Evolutionary conservation across 2,329 filamentous ascomycete species (phyloP).

Genomic region (Penicillium sp.): DNA sequence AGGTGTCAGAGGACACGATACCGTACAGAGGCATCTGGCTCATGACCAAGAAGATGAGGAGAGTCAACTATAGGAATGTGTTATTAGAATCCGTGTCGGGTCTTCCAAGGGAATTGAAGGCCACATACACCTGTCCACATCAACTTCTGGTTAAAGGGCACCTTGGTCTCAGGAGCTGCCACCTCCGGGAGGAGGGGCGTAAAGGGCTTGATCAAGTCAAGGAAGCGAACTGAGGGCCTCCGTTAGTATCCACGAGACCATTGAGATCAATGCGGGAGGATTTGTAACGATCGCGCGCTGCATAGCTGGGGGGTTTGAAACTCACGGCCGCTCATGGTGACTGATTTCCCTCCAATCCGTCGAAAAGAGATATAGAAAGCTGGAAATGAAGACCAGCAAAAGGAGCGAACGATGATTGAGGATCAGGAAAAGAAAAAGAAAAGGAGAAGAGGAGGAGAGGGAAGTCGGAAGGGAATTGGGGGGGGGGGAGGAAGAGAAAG

Average conservation of each 20-base stretch:
- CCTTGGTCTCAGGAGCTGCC: constrained; percentile 95
- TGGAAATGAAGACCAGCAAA: constrained; percentile 32
- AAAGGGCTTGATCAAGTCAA: constrained; percentile 99
- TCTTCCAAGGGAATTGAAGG: constrained; percentile 6
- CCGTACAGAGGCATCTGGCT: constrained; percentile 99
- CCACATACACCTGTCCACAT: constrained; percentile 75
- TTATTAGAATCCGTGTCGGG: constrained; percentile 12
- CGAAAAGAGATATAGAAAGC: constrained; percentile 28
- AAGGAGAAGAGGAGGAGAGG: constrained; percentile 19
- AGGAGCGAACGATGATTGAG: constrained; percentile 28
- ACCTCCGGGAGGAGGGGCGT: constrained; percentile 99
- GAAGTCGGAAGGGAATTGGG: constrained; percentile 22
- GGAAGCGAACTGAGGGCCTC: constrained; percentile 74
- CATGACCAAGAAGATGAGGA: constrained; percentile 99
- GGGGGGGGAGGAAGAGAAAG: constrained; percentile 24
- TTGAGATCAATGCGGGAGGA: constrained; percentile 19
- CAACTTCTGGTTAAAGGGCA: constrained; percentile 97
- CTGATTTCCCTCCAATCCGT: constrained; percentile 35
- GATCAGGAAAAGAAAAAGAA: constrained; percentile 24
- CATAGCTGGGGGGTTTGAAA: constrained; percentile 21
- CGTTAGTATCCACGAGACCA: constrained; percentile 28
- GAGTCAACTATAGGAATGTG: constrained; percentile 58
- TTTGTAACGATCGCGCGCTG: constrained; percentile 30
- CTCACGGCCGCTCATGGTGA: constrained; percentile 59
- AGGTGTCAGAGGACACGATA: constrained; percentile 98